Evolutionary conservation across 2,329 filamentous ascomycete species (phyloP).

Genomic region (Talaromyces sp.): DNA sequence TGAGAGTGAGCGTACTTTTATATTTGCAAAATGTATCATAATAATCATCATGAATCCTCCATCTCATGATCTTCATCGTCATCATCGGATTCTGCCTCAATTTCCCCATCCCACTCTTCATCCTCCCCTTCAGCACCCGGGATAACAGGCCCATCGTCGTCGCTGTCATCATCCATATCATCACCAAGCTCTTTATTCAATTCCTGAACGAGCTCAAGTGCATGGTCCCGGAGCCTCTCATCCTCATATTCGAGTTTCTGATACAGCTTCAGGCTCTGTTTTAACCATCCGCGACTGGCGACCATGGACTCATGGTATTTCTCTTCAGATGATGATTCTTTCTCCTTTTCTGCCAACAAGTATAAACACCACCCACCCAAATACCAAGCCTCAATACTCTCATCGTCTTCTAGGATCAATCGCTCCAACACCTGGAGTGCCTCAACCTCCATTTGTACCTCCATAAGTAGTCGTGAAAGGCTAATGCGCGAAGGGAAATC

Average conservation of each 20-base stretch:
- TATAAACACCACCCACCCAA: conserved; percentile 91
- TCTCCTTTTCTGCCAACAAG: conserved; percentile 55
- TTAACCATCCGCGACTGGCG: conserved; percentile 78
- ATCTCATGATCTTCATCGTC: conserved; percentile 51
- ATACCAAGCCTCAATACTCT: conserved; percentile 95
- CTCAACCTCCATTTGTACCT: conserved; percentile 79
- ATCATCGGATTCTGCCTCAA: conserved; percentile 52
- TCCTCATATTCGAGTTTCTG: conserved; percentile 70
- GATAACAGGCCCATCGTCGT: conserved; percentile 55
- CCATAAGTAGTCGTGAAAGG: conserved; percentile 80
- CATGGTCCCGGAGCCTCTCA: conserved; percentile 44
- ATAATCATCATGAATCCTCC: conserved; percentile 42
- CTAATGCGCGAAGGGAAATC: conserved; percentile 84
- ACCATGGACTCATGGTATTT: conserved; percentile 63
- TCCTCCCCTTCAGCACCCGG: conserved; percentile 40
- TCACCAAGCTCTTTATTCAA: conserved; percentile 65
- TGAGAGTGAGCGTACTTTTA: not conserved
- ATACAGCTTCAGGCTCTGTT: conserved; percentile 77
- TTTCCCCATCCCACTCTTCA: conserved; percentile 52
- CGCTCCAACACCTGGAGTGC: conserved; percentile 82
- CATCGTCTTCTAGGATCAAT: conserved; percentile 82
- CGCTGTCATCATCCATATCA: conserved; percentile 53
- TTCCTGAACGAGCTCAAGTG: conserved; percentile 43
- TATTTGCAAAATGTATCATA: not conserved
- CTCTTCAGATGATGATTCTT: conserved; percentile 45